These are phyloP conservation scores for Limonium bicolor DNA, from an alignment of 148 eudicot genomes.

Conservation along the genomic window DNA sequence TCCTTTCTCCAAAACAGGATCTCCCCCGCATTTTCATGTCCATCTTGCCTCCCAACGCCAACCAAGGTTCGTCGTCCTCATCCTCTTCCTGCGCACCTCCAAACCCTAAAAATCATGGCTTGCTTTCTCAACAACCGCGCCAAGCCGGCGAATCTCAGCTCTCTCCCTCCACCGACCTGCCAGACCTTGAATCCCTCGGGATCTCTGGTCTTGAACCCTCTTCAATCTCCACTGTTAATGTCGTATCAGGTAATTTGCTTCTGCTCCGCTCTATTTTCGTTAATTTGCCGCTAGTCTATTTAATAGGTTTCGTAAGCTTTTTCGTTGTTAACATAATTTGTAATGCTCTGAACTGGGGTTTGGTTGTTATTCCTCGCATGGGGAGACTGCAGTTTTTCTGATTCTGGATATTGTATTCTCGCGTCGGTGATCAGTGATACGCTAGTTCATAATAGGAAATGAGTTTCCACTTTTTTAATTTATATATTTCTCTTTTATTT, in stretches of 20 bases:
- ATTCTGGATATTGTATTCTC: too few relatives aligned
- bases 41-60: conserved; percentile 68
- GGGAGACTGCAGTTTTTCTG: too few relatives aligned
- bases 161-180: conserved; percentile 7
- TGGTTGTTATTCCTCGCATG: too few relatives aligned
- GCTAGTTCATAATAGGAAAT: too few relatives aligned
- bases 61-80: conserved; percentile 51
- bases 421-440: too few relatives aligned
- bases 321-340: neutral
- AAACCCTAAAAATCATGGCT: conserved; percentile 56
- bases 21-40: conserved; percentile 62
- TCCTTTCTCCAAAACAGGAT: conserved; percentile 5
- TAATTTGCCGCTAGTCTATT: too few relatives aligned
- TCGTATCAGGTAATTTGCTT: conserved; percentile 15
- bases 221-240: conserved; percentile 11
- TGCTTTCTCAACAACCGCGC: conserved; percentile 6
- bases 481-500: neutral
- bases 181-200: conserved; percentile 12
- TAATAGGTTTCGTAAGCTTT: neutral
- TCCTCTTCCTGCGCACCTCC: conserved; percentile 18
- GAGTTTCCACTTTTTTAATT: neutral
- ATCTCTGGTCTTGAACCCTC: conserved; percentile 16
- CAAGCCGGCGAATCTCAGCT: conserved; percentile 8
- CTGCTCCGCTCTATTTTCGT: too few relatives aligned
- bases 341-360: conserved; percentile 5